Conservation (phyloP, 1,139 yeast genomes). For the Blastobotrys elegans region DNA sequence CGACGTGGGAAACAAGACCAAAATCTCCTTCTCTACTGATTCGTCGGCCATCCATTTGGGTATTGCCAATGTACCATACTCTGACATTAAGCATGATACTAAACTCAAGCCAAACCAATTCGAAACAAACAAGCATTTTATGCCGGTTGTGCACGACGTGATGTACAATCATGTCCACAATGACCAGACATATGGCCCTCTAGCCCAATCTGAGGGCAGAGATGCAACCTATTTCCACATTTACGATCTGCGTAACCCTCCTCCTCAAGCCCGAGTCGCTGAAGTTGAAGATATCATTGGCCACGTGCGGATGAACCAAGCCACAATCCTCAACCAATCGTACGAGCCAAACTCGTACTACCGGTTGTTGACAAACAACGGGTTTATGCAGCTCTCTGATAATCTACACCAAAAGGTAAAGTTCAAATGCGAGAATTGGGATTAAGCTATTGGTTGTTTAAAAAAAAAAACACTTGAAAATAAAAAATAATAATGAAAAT, state of each 20-base stretch:
- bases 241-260: slow-evolving; percentile 64
- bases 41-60: slow-evolving; percentile 30
- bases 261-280: slow-evolving; percentile 64
- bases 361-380: slow-evolving; percentile 51
- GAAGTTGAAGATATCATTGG: slow-evolving; percentile 71
- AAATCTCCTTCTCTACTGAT: slow-evolving; percentile 18
- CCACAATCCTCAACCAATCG: slow-evolving; percentile 48
- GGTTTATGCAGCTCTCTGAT: slow-evolving; percentile 56
- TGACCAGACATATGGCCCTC: slow-evolving; percentile 57
- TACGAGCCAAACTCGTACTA: slow-evolving; percentile 61
- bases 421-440: slow-evolving; percentile 23
- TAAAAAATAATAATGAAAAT: slow-evolving; percentile 1
- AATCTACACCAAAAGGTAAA: slow-evolving; percentile 44
- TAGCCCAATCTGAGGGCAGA: slow-evolving; percentile 50
- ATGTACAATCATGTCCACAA: slow-evolving; percentile 35
- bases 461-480: background rate
- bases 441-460: background rate
- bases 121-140: slow-evolving; percentile 24
- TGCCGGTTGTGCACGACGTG: slow-evolving; percentile 31
- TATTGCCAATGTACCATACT: slow-evolving; percentile 23
- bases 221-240: slow-evolving; percentile 55
- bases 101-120: slow-evolving; percentile 13
- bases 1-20: background rate
- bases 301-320: slow-evolving; percentile 53
- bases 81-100: slow-evolving; percentile 12